Evolutionary conservation across 345 rosid genomes (phyloP).

Genomic region (Nasturtium officinale): DNA sequence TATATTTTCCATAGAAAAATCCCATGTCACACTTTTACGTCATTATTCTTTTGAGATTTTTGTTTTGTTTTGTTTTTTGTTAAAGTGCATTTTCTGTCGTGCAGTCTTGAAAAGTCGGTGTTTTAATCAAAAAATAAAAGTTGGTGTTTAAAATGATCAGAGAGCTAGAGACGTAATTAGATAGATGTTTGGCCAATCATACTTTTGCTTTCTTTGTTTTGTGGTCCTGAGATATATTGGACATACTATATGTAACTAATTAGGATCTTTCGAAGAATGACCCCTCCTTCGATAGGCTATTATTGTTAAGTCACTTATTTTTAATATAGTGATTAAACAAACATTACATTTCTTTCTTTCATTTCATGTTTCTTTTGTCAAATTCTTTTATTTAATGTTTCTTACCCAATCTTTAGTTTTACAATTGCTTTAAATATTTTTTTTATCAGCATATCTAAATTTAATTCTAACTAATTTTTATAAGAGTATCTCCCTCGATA

Average conservation of each 20-base stretch:
- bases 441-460: too few species aligned
- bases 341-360: too few species aligned
- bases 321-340: too few species aligned
- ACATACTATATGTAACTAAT: neutral
- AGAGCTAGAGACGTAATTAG: neutral
- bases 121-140: neutral
- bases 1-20: neutral
- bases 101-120: slow-evolving; percentile 20
- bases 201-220: slow-evolving; percentile 16
- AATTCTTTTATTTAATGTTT: too few species aligned
- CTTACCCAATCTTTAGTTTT: too few species aligned
- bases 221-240: slow-evolving; percentile 21
- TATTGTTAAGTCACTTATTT: too few species aligned
- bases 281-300: slow-evolving; percentile 1
- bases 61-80: too few species aligned
- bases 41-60: neutral
- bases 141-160: neutral
- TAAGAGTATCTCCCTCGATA: too few species aligned
- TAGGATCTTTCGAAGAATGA: neutral
- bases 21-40: neutral
- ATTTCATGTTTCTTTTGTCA: too few species aligned
- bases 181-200: slow-evolving; percentile 17
- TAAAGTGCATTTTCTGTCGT: neutral
- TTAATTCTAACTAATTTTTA: too few species aligned
- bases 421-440: too few species aligned